Evolutionary conservation across 192 early-diverging fungal species (phyloP).

Genomic region (Mortierella antarctica): DNA sequence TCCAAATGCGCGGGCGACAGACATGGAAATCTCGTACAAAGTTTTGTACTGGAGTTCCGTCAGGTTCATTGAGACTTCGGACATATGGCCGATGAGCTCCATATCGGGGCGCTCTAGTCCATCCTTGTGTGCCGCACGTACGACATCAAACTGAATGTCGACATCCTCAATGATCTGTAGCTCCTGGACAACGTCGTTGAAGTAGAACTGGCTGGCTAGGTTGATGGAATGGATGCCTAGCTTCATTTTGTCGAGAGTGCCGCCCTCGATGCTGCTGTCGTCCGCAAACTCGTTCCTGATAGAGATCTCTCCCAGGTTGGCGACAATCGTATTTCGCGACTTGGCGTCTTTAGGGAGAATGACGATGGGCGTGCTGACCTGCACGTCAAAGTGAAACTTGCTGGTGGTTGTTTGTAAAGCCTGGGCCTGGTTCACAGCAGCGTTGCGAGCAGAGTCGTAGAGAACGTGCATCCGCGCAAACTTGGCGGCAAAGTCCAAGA

Average conservation of each 20-base stretch:
- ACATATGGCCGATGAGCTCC: conserved; percentile 73
- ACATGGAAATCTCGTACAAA: conserved; percentile 72
- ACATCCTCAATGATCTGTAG: conserved; percentile 89
- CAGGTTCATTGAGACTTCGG: conserved; percentile 81
- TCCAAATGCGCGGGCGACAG: conserved; percentile 60
- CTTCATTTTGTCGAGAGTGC: conserved; percentile 70
- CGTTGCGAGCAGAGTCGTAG: conserved; percentile 89
- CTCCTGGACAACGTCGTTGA: conserved; percentile 60
- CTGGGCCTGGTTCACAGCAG: conserved; percentile 80
- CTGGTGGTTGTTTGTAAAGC: conserved; percentile 83
- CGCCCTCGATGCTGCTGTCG: conserved; percentile 57
- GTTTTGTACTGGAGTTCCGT: conserved; percentile 88
- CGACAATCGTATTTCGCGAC: conserved; percentile 72
- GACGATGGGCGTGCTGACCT: conserved; percentile 87
- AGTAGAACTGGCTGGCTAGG: conserved; percentile 62
- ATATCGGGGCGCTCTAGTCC: conserved; percentile 68
- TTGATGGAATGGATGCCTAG: conserved; percentile 70
- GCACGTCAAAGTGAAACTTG: conserved; percentile 87
- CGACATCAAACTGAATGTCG: conserved; percentile 78
- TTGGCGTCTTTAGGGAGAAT: conserved; percentile 75
- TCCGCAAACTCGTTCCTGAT: conserved; percentile 81
- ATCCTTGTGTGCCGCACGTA: conserved; percentile 63
- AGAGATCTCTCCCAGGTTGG: conserved; percentile 89
- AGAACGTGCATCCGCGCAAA: conserved; percentile 90
- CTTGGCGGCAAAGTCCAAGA: conserved; percentile 84